Base-by-base conservation (phyloP, 208 protist species). In the Trypanosoma melophagium region DNA sequence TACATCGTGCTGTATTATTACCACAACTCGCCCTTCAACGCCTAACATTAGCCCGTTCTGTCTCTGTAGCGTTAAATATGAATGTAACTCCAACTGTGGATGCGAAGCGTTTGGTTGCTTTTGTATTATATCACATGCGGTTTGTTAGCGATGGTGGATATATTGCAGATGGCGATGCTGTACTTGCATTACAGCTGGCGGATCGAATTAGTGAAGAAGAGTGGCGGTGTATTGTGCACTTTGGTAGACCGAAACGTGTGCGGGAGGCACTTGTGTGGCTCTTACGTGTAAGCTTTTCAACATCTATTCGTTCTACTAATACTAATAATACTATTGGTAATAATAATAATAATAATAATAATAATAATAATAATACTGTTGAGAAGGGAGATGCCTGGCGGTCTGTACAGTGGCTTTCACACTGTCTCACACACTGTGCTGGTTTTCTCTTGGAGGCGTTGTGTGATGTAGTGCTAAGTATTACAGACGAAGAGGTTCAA, bases 401-500 rank as follows among this genome's bases (percentile, higher is more conserved):
- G 16, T 52, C 22, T 58, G 19, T 52, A 14, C 21, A 61, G n/a
- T 90, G 87, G 84, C 38, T 90, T 40, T 51, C 74, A 44, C 64
- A 74, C 14, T 87, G 80, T 56, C 70, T 90, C 9, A 73, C 55
- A 19, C 60, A 64, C 40, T 81, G 76, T 40, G 76, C 76, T 0
- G 84, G 82, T 19, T 74, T 79, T 1, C 56, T 89, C 17, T 60
- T 91, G 63, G 80, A 84, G n/a, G 84, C 86, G 1, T 69, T 93
- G 2, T 84, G 79, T 35, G 79, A 89, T 17, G 66, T 89, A 53
- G 69, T 91, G 19, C 52, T 91, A n/a, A 60, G 60, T 0, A 54
- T 83, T 7, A 62, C 50, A 0, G 60, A 77, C 14, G 65, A 79
- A 0, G 75, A 78, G 19, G 41, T 84, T 44, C 42, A 9, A 24